phyloP scores from a whole-genome alignment of 345 rosid species.

The Eucalyptus regnans region DNA sequence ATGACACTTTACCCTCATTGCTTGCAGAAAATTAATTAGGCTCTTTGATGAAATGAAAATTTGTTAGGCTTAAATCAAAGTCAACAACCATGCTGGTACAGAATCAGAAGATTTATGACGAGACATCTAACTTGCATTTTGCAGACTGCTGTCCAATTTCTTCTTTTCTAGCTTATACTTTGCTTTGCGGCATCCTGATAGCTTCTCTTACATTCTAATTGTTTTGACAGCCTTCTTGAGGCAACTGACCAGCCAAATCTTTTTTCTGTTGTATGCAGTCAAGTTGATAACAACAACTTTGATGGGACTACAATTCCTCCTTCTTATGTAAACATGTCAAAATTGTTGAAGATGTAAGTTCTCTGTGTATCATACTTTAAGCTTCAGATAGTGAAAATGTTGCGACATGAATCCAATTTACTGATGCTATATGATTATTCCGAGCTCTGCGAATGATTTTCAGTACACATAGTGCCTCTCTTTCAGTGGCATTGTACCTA shows the following conservation, averaged over 20 bases:
- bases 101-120: not conserved
- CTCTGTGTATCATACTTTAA: not conserved
- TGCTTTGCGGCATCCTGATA: not conserved
- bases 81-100: not conserved
- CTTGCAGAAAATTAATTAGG: not conserved
- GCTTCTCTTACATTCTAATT: not conserved
- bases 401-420: not conserved
- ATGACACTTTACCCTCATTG: not conserved
- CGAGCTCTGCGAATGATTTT: not conserved
- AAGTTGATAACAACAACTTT: conserved; percentile 85
- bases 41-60: not conserved
- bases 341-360: conserved; percentile 83
- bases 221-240: not conserved
- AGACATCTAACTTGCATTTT: not conserved
- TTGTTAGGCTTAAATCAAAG: not conserved
- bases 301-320: conserved; percentile 63
- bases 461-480: not conserved
- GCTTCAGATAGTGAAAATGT: not conserved
- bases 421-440: not conserved
- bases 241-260: not conserved
- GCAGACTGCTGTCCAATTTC: not conserved
- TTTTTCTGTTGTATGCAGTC: conserved; percentile 39
- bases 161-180: not conserved
- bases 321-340: conserved; percentile 63
- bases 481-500: not conserved